Base-by-base conservation (phyloP, 2,329 filamentous ascomycete species). In the Xylaria sp. region DNA sequence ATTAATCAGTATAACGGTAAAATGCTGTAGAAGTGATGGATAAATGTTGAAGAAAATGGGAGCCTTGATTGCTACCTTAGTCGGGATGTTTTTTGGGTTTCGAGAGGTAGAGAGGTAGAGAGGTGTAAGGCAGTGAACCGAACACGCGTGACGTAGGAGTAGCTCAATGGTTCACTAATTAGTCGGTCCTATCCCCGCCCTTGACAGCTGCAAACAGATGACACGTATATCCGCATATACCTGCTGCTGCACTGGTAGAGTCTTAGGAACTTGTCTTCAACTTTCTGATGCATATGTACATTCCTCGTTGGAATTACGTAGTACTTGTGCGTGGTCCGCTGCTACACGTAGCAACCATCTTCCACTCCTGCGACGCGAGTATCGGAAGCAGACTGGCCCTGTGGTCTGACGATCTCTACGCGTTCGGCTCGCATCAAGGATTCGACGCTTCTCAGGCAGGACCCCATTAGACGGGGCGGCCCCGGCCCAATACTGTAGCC, bases 151-250 rank as follows among this genome's bases (percentile, higher is more conserved):
- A 15, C 25, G 25, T 12, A 46, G 43, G 23, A n/a, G 14, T 46
- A 45, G 15, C 38, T n/a, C 19, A 40, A 15, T 19, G 11, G 19
- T 19, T 50, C 8, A 33, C 31, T 4, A 21, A n/a, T 37, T n/a
- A 9, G 28, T 50, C 31, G 31, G 47, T 23, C 17, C n/a, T 38
- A 37, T 33, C 33, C 64, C 65, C 64, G 35, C 51, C 52, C 23
- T 28, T 31, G 56, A 45, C 61, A 64, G 57, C 61, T 64, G 52
- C 33, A 25, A 8, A n/a, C 61, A 61, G 46, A 40, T 49, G 57
- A 33, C 40, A 40, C n/a, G n/a, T n/a, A n/a, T n/a, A n/a, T n/a
- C n/a, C n/a, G n/a, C n/a, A n/a, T n/a, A n/a, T n/a, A n/a, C n/a
- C n/a, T n/a, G n/a, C n/a, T n/a, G n/a, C n/a, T n/a, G n/a, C n/a